phyloP scores from a whole-genome alignment of 2,329 filamentous ascomycete species.

The Aspergillus viridinutans region DNA sequence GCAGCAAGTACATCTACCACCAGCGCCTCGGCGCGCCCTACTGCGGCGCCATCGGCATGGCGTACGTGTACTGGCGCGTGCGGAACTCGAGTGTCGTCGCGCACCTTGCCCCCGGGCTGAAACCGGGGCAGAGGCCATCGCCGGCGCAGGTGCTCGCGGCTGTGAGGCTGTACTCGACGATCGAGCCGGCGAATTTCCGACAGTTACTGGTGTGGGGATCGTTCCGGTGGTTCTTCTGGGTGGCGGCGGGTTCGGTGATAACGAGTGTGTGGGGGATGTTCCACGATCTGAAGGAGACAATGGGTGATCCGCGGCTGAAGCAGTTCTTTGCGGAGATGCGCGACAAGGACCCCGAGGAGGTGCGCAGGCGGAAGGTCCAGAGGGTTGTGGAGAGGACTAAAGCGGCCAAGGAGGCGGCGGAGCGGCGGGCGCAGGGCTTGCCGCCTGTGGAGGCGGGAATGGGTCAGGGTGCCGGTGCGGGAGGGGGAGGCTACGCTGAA shows the following conservation, averaged over 20 bases:
- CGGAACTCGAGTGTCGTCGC: slow-evolving; percentile 7
- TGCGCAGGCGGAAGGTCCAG: slow-evolving; percentile 17
- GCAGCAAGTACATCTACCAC: slow-evolving; percentile 18
- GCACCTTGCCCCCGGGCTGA: neutral
- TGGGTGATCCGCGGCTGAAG: slow-evolving; percentile 22
- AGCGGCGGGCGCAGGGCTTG: neutral
- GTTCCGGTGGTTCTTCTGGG: slow-evolving; percentile 16
- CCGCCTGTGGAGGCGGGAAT: neutral
- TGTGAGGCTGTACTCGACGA: slow-evolving; percentile 2
- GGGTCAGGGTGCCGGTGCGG: neutral
- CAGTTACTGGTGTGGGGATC: neutral
- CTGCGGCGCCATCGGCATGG: neutral
- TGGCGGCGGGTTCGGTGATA: slow-evolving; percentile 1
- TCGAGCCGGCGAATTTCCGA: slow-evolving; percentile 6
- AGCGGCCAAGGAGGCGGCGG: neutral
- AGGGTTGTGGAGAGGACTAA: slow-evolving; percentile 5
- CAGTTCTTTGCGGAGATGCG: slow-evolving; percentile 18
- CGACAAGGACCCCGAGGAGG: slow-evolving; percentile 16
- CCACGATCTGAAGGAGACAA: slow-evolving; percentile 6
- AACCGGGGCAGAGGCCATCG: slow-evolving; percentile 1
- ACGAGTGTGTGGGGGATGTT: slow-evolving; percentile 9
- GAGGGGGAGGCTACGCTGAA: neutral
- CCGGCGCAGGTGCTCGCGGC: slow-evolving; percentile 3
- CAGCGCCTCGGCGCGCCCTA: slow-evolving; percentile 18
- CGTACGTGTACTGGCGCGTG: slow-evolving; percentile 5